These are phyloP conservation scores for Simmondsia chinensis DNA, from an alignment of 148 eudicot species.

Conservation along the genomic window DNA sequence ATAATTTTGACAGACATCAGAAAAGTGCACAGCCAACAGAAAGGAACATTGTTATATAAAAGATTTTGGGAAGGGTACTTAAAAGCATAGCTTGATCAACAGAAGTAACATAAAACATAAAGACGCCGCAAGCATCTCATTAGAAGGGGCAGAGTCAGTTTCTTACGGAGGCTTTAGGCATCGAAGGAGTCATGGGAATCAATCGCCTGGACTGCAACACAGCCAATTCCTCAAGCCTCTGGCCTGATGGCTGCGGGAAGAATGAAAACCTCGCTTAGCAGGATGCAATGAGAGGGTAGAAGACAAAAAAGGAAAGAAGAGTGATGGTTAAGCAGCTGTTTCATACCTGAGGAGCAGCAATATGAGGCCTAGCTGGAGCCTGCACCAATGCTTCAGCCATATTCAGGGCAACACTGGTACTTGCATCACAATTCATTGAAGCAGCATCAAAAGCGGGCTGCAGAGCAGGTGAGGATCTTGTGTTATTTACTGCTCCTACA, in stretches of 20 bases:
- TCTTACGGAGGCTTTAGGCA: slow-evolving; percentile 60
- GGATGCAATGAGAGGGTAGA: not conserved
- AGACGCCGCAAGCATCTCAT: not conserved
- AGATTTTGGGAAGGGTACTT: no score
- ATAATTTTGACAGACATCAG: no score
- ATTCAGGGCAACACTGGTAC: slow-evolving; percentile 46
- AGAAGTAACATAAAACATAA: not conserved
- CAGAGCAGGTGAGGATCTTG: slow-evolving; percentile 22
- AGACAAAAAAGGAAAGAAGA: not conserved
- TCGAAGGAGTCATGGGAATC: slow-evolving; percentile 69
- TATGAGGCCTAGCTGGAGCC: slow-evolving; percentile 51
- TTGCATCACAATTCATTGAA: slow-evolving; percentile 24
- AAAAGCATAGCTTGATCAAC: no score
- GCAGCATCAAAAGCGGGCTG: slow-evolving; percentile 16
- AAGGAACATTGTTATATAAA: no score
- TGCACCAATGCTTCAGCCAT: slow-evolving; percentile 89
- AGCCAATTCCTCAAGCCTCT: slow-evolving; percentile 78
- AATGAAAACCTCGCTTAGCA: not conserved
- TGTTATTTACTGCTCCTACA: slow-evolving; percentile 22
- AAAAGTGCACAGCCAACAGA: no score
- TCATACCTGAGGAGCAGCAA: slow-evolving; percentile 54
- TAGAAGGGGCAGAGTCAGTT: not conserved
- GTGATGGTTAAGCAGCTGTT: no score
- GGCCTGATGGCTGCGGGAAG: slow-evolving; percentile 47
- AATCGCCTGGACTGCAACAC: slow-evolving; percentile 67